Evolutionary conservation across 2,329 filamentous ascomycete species (phyloP).

Genomic region (Fusarium sp.): DNA sequence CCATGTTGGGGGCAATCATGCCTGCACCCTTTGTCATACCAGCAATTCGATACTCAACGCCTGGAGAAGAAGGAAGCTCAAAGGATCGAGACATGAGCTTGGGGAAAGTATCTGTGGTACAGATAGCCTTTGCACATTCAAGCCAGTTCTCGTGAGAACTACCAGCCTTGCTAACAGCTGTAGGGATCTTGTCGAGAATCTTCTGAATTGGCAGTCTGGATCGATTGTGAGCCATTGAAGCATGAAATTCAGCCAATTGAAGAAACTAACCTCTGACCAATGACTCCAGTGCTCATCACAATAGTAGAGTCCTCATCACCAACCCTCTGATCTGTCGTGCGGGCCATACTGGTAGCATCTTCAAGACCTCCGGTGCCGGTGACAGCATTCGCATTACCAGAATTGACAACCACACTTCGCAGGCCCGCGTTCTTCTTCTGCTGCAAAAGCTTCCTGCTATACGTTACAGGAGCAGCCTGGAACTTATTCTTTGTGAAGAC

Average conservation of each 20-base stretch:
- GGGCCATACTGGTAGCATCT: constrained; percentile 87
- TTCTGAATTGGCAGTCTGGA: constrained; percentile 85
- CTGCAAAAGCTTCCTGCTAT: constrained; percentile 78
- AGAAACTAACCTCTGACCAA: constrained; percentile 78
- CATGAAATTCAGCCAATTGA: constrained; percentile 1
- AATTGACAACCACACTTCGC: constrained; percentile 88
- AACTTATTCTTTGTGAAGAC: constrained; percentile 99
- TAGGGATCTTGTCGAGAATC: constrained; percentile 84
- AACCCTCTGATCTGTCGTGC: constrained; percentile 73
- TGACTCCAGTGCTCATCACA: constrained; percentile 98
- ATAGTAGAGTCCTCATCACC: constrained; percentile 70
- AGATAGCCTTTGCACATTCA: constrained; percentile 86
- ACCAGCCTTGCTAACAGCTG: constrained; percentile 76
- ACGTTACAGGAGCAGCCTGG: constrained; percentile 92
- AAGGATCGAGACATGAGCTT: constrained; percentile 91
- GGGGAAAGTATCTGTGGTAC: constrained; percentile 98
- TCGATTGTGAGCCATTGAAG: constrained; percentile 12
- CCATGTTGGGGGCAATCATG: constrained; percentile 99
- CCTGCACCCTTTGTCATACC: constrained; percentile 98
- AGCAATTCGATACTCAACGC: constrained; percentile 81
- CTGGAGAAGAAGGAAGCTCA: constrained; percentile 80
- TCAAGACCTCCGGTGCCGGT: constrained; percentile 90
- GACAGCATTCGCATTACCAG: constrained; percentile 96
- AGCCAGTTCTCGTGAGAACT: constrained; percentile 88
- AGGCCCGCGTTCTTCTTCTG: constrained; percentile 74